Evolutionary conservation across 164 flowering plant species (phyloP), one percentile per base, ranked within the genome.

Genomic region (Umbellularia californica): DNA sequence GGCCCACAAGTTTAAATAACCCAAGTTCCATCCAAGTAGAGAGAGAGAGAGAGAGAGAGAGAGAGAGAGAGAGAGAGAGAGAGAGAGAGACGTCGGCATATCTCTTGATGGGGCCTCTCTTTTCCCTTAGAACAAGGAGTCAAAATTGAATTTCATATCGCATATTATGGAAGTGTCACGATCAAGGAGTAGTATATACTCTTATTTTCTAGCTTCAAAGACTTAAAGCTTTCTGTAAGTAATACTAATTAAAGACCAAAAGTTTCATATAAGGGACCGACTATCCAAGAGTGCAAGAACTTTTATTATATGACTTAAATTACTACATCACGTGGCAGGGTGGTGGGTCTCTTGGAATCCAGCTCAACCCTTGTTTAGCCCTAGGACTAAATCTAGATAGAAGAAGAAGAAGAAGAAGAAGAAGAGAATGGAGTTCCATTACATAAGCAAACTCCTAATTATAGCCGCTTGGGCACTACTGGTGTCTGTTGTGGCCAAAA

Each of bases 381-480:
- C 28, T 67, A 25, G 19, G 47, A 67, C 69, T 35, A 67, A 11
- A 20, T 35, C 30, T 35, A 69, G 71, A 69, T 35, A 24, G 51
- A n/a, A 41, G 20, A 47, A 30, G 74, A 47, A 30, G 74, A 52
- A 11, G 22, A 52, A 27, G 52, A 30, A 14, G n/a, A 23, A 71
- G 17, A 74, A 23, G 28, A 51, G 55, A 55, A 60, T 12, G 63
- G 25, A 78, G 69, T 19, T 28, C 24, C 65, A 79, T 77, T 77
- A 82, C 84, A 75, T 80, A 74, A 91, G 82, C 76, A 91, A 80
- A 66, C 88, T 88, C 83, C 94, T 85, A 79, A 91, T 88, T 9
- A 91, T 85, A 0, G 87, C 82, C 2, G 97, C 97, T 77, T 92
- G 88, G 1, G 88, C 79, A 73, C 90, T 88, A 68, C 79, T 88